These are phyloP conservation scores for Solanum hybrid DNA, from an alignment of 305 asterid species.

Conservation along the genomic window DNA sequence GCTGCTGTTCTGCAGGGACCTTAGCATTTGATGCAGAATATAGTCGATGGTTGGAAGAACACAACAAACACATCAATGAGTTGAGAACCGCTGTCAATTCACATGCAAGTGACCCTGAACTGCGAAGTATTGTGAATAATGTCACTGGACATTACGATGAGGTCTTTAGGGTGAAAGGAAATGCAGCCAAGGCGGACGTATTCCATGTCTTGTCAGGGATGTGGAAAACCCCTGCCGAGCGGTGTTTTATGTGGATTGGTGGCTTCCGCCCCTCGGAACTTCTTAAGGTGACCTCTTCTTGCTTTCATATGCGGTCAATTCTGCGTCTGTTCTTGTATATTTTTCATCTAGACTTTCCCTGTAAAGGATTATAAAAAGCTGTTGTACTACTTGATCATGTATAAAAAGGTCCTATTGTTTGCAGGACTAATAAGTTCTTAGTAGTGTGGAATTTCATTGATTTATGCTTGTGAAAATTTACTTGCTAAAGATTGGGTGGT, in stretches of 20 bases:
- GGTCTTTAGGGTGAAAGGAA: constrained; percentile 67
- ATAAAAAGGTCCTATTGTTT: not conserved
- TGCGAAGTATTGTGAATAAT: constrained; percentile 46
- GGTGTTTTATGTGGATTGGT: constrained; percentile 96
- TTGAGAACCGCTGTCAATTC: constrained; percentile 66
- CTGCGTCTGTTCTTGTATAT: not conserved
- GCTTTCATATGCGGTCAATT: not conserved
- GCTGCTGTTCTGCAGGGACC: constrained; percentile 41
- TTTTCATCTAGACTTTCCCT: not conserved
- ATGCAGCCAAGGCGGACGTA: constrained; percentile 75
- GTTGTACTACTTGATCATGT: not conserved
- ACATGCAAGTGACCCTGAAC: constrained; percentile 68
- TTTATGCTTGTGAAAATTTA: not conserved
- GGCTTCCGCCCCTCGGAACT: constrained; percentile 95
- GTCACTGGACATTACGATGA: constrained; percentile 55
- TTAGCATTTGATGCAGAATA: constrained; percentile 82
- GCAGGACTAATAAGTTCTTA: not conserved
- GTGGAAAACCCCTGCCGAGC: constrained; percentile 95
- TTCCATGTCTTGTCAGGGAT: constrained; percentile 95
- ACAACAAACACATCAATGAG: constrained; percentile 51
- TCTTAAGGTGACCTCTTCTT: constrained; percentile 48
- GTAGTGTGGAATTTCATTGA: not conserved
- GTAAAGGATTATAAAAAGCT: not conserved
- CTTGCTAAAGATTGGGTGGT: not conserved
- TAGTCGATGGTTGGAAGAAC: constrained; percentile 79